Conservation (phyloP, 2,329 filamentous ascomycete genomes). For the Pyrenophora graminea region DNA sequence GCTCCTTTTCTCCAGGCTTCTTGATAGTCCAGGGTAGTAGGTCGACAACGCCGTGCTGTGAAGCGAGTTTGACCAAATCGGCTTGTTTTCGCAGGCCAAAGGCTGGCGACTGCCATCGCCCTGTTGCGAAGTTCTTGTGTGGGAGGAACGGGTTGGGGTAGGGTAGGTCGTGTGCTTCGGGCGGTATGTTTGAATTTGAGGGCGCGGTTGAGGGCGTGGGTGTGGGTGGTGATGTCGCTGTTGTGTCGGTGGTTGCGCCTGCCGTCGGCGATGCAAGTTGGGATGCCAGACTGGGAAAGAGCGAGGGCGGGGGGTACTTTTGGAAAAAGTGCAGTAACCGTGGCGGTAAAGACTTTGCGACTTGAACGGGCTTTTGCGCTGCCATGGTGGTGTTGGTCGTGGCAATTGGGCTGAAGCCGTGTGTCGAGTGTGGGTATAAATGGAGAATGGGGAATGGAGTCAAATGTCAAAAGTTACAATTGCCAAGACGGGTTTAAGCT, state of each 20-base stretch:
- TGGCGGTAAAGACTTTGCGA: conserved; percentile 74
- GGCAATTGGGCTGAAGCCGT: conserved; percentile 4
- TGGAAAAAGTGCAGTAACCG: conserved; percentile 85
- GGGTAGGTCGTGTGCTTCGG: conserved; percentile 50
- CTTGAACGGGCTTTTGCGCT: conserved; percentile 48
- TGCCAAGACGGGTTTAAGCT: conserved; percentile 18
- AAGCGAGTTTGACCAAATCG: conserved; percentile 84
- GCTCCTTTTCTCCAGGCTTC: conserved; percentile 71
- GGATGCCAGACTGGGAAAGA: conserved; percentile 46
- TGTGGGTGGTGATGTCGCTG: conserved; percentile 32
- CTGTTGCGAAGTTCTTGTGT: conserved; percentile 76
- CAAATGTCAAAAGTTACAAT: conserved; percentile 14
- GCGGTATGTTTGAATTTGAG: conserved; percentile 17
- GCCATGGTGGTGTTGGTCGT: conserved; percentile 29
- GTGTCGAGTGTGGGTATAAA: too few relatives aligned
- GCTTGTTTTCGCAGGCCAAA: conserved; percentile 87
- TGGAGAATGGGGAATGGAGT: neutral
- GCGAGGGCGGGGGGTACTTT: conserved; percentile 74
- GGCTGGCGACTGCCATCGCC: conserved; percentile 80
- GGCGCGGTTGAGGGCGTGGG: conserved; percentile 21
- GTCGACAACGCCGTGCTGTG: conserved; percentile 76
- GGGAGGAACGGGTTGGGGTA: conserved; percentile 80
- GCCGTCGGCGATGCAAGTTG: conserved; percentile 20
- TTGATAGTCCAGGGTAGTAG: conserved; percentile 78
- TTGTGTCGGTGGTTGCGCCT: conserved; percentile 12